Base-by-base conservation (phyloP, 257 asterid genomes). In the Ilex aquifolium region DNA sequence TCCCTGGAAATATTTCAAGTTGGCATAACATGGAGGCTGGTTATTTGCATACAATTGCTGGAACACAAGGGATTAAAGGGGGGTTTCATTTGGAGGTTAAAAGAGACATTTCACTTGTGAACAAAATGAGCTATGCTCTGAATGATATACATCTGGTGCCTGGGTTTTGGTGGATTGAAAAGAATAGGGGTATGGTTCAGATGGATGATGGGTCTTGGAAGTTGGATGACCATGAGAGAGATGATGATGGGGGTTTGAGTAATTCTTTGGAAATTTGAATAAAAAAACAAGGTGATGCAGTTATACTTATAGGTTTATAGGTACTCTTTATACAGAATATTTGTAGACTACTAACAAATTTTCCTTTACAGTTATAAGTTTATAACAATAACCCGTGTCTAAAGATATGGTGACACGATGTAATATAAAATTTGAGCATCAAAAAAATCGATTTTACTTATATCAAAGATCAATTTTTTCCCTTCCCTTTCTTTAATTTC, bases 121-220 rank as follows among this genome's bases (percentile, higher is more conserved):
- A 80, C 63, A 87, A 87, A 72, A 7, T 15, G 4, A 10, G 56
- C 4, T 40, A 51, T 64, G 70, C 65, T 39, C 56, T 87, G 44
- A 77, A 72, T 59, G 79, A 65, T 10, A 62, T 79, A 11, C 74
- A 77, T 42, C 29, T 40, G 6, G 21, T 80, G 27, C 84, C 88
- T 2, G 2, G 1, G 5, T 6, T 13, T 0, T 85, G 93, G 95
- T 79, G 85, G 88, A 10, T 57, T 59, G 70, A 64, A 31, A 65
- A 57, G 79, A 76, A 82, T 57, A 72, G 56, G 31, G 85, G 88
- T 5, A 76, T 82, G 83, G 79, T 76, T 61, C 88, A 72, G 48
- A 32, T 9, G 36, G 53, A 57, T 3, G 44, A 69, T 67, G 85
- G 83, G 2, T 21, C 63, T 14, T 82, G 85, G 83, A 29, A 9